Conservation (phyloP, 2,329 filamentous ascomycete genomes). For the Cytospora piceicola region DNA sequence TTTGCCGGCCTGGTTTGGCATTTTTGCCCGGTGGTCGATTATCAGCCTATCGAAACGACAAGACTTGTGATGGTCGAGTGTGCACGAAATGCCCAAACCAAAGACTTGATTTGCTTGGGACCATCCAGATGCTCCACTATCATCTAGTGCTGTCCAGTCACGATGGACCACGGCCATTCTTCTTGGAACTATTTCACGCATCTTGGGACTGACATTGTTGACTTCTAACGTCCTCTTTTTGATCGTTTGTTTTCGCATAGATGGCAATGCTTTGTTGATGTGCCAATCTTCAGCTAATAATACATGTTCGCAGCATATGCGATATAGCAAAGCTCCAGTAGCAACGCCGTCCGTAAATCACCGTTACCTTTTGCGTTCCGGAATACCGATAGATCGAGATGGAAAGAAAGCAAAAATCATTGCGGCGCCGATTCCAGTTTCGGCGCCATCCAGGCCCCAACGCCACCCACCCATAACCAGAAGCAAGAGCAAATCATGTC, state of each 20-base stretch:
- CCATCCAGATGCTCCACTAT: constrained; percentile 18
- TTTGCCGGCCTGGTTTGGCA: constrained; percentile 5
- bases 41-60: constrained; percentile 27
- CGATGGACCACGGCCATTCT: constrained; percentile 6
- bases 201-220: not conserved
- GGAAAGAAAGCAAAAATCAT: constrained; percentile 9
- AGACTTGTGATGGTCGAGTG: constrained; percentile 5
- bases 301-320: constrained; percentile 27
- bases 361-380: constrained; percentile 29
- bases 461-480: constrained; percentile 11
- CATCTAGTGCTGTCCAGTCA: constrained; percentile 5
- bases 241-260: constrained; percentile 9
- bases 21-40: constrained; percentile 5
- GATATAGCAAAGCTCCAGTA: constrained; percentile 21
- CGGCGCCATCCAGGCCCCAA: constrained; percentile 21
- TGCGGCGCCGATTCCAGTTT: constrained; percentile 19
- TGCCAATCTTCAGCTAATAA: constrained; percentile 21
- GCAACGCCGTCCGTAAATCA: constrained; percentile 40
- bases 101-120: constrained; percentile 20
- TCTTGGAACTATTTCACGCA: not conserved
- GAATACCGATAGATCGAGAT: not conserved
- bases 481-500: constrained; percentile 15
- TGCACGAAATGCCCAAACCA: not conserved
- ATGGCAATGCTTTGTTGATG: not conserved
- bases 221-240: constrained; percentile 3